Percentiles rank a stretch among this genome's conserved stretches.
phyloP scores from a whole-genome alignment of 768 basidiomycete species.

The Clavaria fumosa region DNA sequence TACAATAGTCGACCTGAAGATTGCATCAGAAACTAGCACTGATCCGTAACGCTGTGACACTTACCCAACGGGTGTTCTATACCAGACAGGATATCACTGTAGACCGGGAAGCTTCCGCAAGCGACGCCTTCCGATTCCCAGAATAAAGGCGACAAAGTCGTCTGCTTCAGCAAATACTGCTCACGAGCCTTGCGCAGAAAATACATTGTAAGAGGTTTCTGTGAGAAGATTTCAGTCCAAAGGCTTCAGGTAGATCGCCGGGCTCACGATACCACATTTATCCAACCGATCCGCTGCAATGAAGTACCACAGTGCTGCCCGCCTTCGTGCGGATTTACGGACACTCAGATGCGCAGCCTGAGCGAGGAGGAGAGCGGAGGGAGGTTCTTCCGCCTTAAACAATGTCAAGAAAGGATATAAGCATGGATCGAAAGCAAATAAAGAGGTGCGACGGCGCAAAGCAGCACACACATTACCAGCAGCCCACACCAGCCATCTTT shows the following conservation, averaged over 20 bases:
- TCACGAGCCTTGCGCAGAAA: slow-evolving; percentile 60
- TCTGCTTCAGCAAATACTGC: slow-evolving; percentile 35
- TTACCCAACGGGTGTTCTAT: slow-evolving; percentile 71
- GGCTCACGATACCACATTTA: slow-evolving; percentile 69
- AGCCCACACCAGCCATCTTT: slow-evolving; percentile 77
- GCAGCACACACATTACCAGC: slow-evolving; percentile 68
- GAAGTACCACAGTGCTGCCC: slow-evolving; percentile 69
- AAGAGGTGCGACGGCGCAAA: too few relatives aligned
- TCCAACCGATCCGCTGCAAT: slow-evolving; percentile 63
- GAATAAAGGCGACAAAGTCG: slow-evolving; percentile 63
- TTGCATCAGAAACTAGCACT: not conserved
- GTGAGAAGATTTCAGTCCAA: slow-evolving; percentile 4
- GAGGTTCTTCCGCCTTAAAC: slow-evolving; percentile 65
- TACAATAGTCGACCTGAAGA: slow-evolving; percentile 67
- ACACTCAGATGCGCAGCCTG: slow-evolving; percentile 63
- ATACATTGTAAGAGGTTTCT: slow-evolving; percentile 81
- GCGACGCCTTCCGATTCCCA: slow-evolving; percentile 54
- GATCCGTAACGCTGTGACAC: slow-evolving; percentile 7
- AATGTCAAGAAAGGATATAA: slow-evolving; percentile 8
- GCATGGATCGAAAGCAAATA: slow-evolving; percentile 14
- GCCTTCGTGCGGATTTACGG: slow-evolving; percentile 37
- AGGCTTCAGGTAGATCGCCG: slow-evolving; percentile 1
- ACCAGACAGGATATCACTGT: slow-evolving; percentile 51
- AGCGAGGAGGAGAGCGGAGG: slow-evolving; percentile 62
- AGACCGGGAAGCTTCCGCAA: slow-evolving; percentile 25